These are phyloP conservation scores for Camellia lanceoleosa DNA, from an alignment of 148 eudicot species.

Conservation along the genomic window DNA sequence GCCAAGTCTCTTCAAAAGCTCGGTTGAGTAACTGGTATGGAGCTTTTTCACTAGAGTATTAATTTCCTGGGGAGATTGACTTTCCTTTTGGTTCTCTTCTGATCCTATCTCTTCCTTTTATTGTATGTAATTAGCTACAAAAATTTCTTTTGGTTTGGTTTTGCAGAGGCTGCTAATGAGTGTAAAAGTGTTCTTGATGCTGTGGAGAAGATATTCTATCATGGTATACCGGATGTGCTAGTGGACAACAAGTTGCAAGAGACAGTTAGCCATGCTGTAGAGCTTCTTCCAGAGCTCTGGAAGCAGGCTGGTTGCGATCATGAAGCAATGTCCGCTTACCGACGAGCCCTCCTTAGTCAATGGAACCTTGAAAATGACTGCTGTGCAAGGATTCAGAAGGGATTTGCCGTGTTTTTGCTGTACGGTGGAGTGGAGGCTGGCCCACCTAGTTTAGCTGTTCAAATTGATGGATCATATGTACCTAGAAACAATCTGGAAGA, in stretches of 20 bases:
- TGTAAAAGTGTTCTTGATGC: constrained; percentile 91
- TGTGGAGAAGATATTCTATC: constrained; percentile 77
- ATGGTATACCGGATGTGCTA: constrained; percentile 71
- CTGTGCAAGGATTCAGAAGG: constrained; percentile 84
- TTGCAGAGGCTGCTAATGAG: constrained; percentile 83
- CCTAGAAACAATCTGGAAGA: constrained; percentile 95
- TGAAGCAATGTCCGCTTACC: constrained; percentile 80
- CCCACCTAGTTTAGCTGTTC: constrained; percentile 79
- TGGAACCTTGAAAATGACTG: constrained; percentile 92
- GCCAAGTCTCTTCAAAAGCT: constrained; percentile 96
- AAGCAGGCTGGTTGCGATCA: constrained; percentile 59
- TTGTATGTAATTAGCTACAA: constrained; percentile 7
- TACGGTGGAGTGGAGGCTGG: constrained; percentile 86
- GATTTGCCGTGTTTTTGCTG: constrained; percentile 79
- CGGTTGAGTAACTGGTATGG: constrained; percentile 70
- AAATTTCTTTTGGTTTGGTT: constrained; percentile 16
- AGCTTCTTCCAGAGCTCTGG: constrained; percentile 94
- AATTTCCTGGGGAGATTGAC: background rate
- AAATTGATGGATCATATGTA: constrained; percentile 79
- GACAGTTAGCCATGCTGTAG: constrained; percentile 79
- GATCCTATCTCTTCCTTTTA: background rate
- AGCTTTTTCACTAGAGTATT: background rate
- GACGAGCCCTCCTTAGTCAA: constrained; percentile 91
- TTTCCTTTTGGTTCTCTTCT: background rate
- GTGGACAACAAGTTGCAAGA: constrained; percentile 87